A percentile compares a stretch with the other conserved stretches of the same genome.
Conservation (phyloP, 78 protist species). For the Isochrysis galbana region DNA sequence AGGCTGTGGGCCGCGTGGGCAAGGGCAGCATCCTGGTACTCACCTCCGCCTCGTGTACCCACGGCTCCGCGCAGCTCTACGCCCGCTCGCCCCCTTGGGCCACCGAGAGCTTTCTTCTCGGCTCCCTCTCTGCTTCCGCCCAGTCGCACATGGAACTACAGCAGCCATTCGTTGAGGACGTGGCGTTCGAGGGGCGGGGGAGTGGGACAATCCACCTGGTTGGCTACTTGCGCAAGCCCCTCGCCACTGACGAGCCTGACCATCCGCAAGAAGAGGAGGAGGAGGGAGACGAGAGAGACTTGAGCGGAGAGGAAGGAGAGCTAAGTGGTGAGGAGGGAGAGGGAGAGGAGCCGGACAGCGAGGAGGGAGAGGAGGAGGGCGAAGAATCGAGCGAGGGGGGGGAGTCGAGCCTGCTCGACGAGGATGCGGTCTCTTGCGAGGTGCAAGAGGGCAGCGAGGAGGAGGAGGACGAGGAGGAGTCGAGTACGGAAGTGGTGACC, state of each 20-base stretch:
- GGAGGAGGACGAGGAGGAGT: not conserved
- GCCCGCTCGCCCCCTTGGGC: not conserved
- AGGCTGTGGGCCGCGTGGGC: too few relatives aligned
- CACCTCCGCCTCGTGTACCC: not conserved
- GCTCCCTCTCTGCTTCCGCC: not conserved
- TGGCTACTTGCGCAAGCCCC: not conserved
- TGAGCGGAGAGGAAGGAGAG: not conserved
- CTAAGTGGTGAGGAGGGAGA: not conserved
- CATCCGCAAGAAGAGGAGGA: not conserved
- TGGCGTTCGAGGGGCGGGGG: not conserved
- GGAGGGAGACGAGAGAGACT: not conserved
- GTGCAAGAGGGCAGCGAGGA: too few relatives aligned
- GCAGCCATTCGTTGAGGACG: not conserved
- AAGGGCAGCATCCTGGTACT: not conserved
- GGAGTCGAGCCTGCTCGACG: too few relatives aligned
- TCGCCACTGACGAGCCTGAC: not conserved
- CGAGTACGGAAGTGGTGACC: not conserved
- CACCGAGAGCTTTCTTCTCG: not conserved
- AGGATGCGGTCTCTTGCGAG: too few relatives aligned
- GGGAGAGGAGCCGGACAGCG: not conserved
- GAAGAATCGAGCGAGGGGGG: too few relatives aligned
- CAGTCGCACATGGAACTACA: not conserved
- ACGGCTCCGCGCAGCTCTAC: not conserved
- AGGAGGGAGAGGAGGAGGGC: not conserved
- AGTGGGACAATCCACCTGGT: not conserved